Evolutionary conservation across 2,329 filamentous ascomycete genomes (phyloP), one percentile per base, ranked within the genome.

Genomic region (Didymella glomerata): DNA sequence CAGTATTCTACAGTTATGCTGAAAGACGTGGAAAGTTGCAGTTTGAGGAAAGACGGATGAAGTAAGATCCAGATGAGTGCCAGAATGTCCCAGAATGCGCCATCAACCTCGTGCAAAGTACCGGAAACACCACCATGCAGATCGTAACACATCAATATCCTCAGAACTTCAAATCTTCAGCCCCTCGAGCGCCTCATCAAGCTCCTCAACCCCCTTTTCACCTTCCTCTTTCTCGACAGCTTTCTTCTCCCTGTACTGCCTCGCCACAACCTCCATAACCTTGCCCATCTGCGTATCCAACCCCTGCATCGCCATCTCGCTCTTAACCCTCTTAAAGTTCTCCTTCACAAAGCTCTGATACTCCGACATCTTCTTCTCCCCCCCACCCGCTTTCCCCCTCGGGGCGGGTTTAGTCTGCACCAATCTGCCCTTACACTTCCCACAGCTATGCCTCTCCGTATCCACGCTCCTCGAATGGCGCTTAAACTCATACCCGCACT

Each of bases 401-500:
- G 93, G 93, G 38, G 85, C 84, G 0, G 94, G 94, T 75, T 91
- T 93, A 9, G 88, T 88, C 82, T 98, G 95, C 68, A 86, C 80
- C 64, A 99, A 77, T 49, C 76, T 71, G 0, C 77, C 76, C 71
- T 88, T 90, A 75, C 94, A 98, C n/a, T 75, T 80, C 1, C 92
- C 92, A 75, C 94, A 98, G 1, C 86, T 85, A 68, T 93, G 88
- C 47, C 86, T 84, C 28, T 74, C 73, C 0, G 89, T 84, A 74
- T 97, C 88, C 65, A 98, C 91, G 72, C 91, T 95, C 78, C 90
- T 92, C 16, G 89, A 93, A 76, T 98, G 94, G 4, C 94, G 83
- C 71, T 93, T 91, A 75, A 90, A 96, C 73, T 91, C 88, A 30
- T 84, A 79, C 0, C 81, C 84, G 72, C 95, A 98, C 3, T 72